Percentiles rank a stretch among this genome's conserved stretches.
These are phyloP conservation scores for Quillaja saponaria DNA, from an alignment of 306 rosid species.

Conservation along the genomic window DNA sequence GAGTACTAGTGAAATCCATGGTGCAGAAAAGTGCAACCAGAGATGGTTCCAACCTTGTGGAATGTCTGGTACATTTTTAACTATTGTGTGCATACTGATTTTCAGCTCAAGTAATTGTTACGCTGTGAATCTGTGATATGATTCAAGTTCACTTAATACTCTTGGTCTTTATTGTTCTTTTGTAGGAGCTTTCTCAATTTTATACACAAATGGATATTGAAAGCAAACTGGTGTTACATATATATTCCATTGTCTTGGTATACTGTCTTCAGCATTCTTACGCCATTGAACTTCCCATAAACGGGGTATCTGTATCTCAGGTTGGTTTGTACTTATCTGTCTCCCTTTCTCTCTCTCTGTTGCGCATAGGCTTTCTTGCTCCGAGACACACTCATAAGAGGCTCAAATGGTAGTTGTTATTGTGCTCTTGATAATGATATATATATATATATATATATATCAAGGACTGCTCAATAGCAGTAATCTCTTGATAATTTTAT, in stretches of 20 bases:
- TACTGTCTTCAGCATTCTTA: conserved; percentile 55
- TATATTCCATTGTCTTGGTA: conserved; percentile 60
- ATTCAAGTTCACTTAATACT: conserved; percentile 33
- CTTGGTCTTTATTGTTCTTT: conserved; percentile 36
- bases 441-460: too few species aligned
- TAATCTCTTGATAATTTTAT: too few species aligned
- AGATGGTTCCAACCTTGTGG: conserved; percentile 39
- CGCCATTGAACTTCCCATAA: conserved; percentile 44
- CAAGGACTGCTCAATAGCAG: too few species aligned
- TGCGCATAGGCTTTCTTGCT: too few species aligned
- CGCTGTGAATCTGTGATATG: conserved; percentile 15
- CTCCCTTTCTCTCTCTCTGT: not conserved
- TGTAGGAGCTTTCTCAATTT: conserved; percentile 75
- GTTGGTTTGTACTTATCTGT: conserved; percentile 41
- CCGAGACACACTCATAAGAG: too few species aligned
- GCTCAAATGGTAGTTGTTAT: too few species aligned
- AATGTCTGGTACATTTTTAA: conserved; percentile 53
- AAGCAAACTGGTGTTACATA: conserved; percentile 78
- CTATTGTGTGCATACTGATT: conserved; percentile 24
- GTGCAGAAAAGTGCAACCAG: conserved; percentile 35
- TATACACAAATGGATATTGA: conserved; percentile 52
- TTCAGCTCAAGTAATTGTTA: conserved; percentile 28
- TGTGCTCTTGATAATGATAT: too few species aligned
- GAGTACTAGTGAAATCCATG: conserved; percentile 51
- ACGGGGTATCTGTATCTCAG: conserved; percentile 61